Percentiles rank a stretch among this genome's conserved stretches.
Evolutionary conservation across 1,139 yeast genomes (phyloP).

Genomic region (Meyerozyma elateridarum): DNA sequence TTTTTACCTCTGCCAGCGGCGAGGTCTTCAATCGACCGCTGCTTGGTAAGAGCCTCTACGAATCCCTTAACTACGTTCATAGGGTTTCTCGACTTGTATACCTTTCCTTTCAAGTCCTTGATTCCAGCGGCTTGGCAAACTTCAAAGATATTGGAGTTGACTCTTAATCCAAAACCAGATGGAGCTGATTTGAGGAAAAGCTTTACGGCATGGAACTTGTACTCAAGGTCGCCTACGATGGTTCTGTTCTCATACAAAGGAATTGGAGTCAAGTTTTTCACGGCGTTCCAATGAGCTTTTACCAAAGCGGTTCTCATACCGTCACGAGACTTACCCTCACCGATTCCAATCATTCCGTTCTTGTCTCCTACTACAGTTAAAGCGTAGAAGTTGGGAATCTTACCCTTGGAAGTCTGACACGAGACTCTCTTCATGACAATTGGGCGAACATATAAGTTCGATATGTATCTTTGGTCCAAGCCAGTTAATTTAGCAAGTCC

Average conservation of each 20-base stretch:
- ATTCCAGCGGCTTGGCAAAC: constrained; percentile 94
- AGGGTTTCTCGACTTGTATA: constrained; percentile 86
- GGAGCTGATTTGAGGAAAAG: constrained; percentile 83
- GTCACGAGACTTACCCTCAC: constrained; percentile 88
- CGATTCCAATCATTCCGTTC: constrained; percentile 91
- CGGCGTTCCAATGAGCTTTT: constrained; percentile 93
- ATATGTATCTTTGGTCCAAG: constrained; percentile 60
- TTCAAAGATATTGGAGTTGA: constrained; percentile 85
- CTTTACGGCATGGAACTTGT: constrained; percentile 84
- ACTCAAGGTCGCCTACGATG: constrained; percentile 75
- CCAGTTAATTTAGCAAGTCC: constrained; percentile 72
- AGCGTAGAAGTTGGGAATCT: constrained; percentile 78
- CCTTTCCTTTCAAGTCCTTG: constrained; percentile 86
- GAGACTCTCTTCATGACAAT: constrained; percentile 76
- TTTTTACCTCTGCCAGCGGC: constrained; percentile 94
- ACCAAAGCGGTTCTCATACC: constrained; percentile 73
- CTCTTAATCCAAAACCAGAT: constrained; percentile 91
- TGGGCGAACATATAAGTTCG: constrained; percentile 61
- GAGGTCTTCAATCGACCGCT: constrained; percentile 78
- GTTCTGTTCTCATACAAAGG: constrained; percentile 92
- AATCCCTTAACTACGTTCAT: constrained; percentile 94
- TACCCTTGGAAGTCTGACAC: constrained; percentile 92
- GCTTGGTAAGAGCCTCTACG: constrained; percentile 79
- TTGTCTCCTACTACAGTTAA: constrained; percentile 90
- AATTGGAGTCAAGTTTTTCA: constrained; percentile 74